Percentiles rank a stretch among this genome's conserved stretches.
phyloP scores from a whole-genome alignment of 2,329 filamentous ascomycete species.

The Lasiodiplodia hormozganensis region DNA sequence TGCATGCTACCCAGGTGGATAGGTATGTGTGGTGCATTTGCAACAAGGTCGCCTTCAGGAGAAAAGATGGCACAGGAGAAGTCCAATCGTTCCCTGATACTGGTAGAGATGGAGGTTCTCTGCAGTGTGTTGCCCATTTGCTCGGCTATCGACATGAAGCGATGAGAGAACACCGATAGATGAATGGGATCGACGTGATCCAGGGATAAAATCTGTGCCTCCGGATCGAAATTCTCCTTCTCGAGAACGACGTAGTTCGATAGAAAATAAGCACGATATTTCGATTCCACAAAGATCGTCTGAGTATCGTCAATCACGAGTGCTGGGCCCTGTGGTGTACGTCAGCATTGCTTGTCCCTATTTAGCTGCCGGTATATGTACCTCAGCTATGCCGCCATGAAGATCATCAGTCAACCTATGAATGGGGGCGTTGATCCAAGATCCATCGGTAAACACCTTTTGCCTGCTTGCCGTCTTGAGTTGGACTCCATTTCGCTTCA shows the following conservation, averaged over 20 bases:
- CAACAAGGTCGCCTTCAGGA: slow-evolving; percentile 37
- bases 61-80: slow-evolving; percentile 38
- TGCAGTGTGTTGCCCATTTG: slow-evolving; percentile 82
- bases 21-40: slow-evolving; percentile 40
- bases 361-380: no score
- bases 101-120: slow-evolving; percentile 80
- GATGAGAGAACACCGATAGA: slow-evolving; percentile 79
- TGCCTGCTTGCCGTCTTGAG: not conserved
- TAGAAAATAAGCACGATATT: slow-evolving; percentile 30
- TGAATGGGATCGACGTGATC: slow-evolving; percentile 73
- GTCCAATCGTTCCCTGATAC: slow-evolving; percentile 65
- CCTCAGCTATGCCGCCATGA: no score
- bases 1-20: slow-evolving; percentile 38
- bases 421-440: no score
- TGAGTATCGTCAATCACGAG: slow-evolving; percentile 52
- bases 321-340: slow-evolving; percentile 36
- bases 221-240: slow-evolving; percentile 38
- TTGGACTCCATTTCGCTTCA: no score
- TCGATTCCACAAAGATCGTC: slow-evolving; percentile 53
- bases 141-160: slow-evolving; percentile 86
- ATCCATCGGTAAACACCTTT: slow-evolving; percentile 32
- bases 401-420: no score
- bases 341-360: slow-evolving; percentile 32
- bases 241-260: slow-evolving; percentile 27
- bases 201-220: not conserved